These are phyloP conservation scores for Hebeloma cylindrosporum DNA, from an alignment of 768 basidiomycete species.

Conservation along the genomic window DNA sequence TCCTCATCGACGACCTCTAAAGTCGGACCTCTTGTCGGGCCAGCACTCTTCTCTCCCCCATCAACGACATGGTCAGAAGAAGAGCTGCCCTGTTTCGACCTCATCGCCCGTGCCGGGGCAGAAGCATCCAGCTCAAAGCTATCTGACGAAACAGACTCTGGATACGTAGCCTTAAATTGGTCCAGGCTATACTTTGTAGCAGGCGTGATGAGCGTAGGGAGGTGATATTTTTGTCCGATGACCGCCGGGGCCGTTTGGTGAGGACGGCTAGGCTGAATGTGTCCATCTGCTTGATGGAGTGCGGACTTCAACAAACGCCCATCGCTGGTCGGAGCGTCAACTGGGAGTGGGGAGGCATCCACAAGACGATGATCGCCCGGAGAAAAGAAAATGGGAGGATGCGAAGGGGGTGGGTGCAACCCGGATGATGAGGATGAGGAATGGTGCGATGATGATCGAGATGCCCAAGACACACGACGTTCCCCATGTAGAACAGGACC, in stretches of 20 bases:
- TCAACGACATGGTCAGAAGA: slow-evolving; percentile 13
- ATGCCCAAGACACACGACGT: slow-evolving; percentile 57
- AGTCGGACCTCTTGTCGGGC: not conserved
- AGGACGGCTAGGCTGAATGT: not conserved
- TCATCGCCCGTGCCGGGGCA: slow-evolving; percentile 40
- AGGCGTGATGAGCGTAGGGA: slow-evolving; percentile 28
- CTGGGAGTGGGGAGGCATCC: slow-evolving; percentile 45
- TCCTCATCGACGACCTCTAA: slow-evolving; percentile 13
- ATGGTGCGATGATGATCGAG: slow-evolving; percentile 30
- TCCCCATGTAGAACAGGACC: slow-evolving; percentile 58
- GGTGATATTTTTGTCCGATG: slow-evolving; percentile 38
- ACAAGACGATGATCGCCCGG: slow-evolving; percentile 38
- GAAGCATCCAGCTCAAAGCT: slow-evolving; percentile 39
- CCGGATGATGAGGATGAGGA: slow-evolving; percentile 2
- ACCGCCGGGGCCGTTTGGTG: slow-evolving; percentile 54
- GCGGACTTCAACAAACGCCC: not conserved
- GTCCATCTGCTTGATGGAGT: not conserved
- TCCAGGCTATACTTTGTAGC: slow-evolving; percentile 34
- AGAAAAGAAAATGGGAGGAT: slow-evolving; percentile 27
- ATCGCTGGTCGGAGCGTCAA: slow-evolving; percentile 11
- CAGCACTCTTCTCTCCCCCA: slow-evolving; percentile 16
- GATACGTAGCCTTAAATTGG: slow-evolving; percentile 5
- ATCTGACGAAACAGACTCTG: not conserved
- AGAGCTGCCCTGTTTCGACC: slow-evolving; percentile 15
- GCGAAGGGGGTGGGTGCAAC: not conserved